Base-by-base conservation (phyloP, 176 grass and related monocot genomes). In the Otatea glauca region DNA sequence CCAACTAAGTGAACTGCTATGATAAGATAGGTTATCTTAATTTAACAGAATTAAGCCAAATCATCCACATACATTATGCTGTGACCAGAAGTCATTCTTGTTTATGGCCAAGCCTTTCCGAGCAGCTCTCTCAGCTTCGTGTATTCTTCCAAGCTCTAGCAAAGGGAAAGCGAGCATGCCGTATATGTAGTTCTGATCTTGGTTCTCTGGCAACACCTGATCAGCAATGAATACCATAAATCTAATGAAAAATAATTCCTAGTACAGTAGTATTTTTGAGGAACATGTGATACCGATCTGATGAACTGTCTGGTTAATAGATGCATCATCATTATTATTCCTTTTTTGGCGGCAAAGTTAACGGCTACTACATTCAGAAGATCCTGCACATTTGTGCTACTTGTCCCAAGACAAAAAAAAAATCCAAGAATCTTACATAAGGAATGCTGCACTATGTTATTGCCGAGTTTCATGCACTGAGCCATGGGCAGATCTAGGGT, bases 161-260 rank as follows among this genome's bases (percentile, higher is more conserved):
- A 94, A 88, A 86, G 87, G 90, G 83, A 94, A 94, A 60, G 92
- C 88, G 2, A 94, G 92, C 89, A 94, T 76, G 56, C 92, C 92
- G 11, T 92, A 94, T 81, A 94, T 86, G 66, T 86, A 94, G 37
- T 78, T 92, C 41, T 80, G 85, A 63, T 90, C 82, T 86, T 92
- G 68, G 44, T 94, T 94, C 63, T 92, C 34, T 39, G 79, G 78
- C 63, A 94, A 87, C 76, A 94, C 90, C 92, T 94, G 77, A 73
- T 72, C 49, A 86, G 18, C 17, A 70, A 32, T 0, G 9, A 85
- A 23, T n/a, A 39, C 1, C 1, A 85, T 14, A 9, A 85, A 85
- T 75, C 9, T 68, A 70, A 24, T 35, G 53, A 63, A 59, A 50
- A 72, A 68, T 1, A 67, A 60, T 61, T 0, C 5, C 9, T 53